phyloP scores from a whole-genome alignment of 176 grass and related monocot species.

The Triticum turgidum region DNA sequence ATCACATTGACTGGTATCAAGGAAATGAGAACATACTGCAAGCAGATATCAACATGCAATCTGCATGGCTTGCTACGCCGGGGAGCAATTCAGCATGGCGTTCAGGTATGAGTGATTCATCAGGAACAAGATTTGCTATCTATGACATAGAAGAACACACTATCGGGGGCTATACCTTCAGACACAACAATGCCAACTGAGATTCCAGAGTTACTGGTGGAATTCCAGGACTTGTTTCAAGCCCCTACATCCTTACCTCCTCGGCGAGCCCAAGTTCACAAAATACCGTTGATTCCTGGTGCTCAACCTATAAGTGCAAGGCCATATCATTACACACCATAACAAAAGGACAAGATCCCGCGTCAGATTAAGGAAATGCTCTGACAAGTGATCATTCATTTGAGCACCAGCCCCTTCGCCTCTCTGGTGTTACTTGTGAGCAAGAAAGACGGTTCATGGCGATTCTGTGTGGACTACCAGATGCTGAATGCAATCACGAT shows the following conservation, averaged over 20 bases:
- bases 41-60: too few relatives aligned
- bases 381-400: fast-evolving
- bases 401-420: background rate
- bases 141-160: too few relatives aligned
- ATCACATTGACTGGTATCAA: background rate
- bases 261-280: background rate
- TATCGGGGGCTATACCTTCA: too few relatives aligned
- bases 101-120: too few relatives aligned
- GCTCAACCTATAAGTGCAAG: background rate
- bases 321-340: background rate
- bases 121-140: too few relatives aligned
- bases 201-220: too few relatives aligned
- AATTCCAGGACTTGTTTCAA: too few relatives aligned
- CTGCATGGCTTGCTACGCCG: too few relatives aligned
- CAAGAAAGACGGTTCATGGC: background rate
- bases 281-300: background rate
- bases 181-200: too few relatives aligned
- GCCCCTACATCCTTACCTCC: too few relatives aligned
- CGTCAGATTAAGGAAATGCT: background rate
- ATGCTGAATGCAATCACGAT: background rate
- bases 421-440: background rate
- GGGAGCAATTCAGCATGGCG: too few relatives aligned
- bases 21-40: too few relatives aligned
- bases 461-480: background rate
- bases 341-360: background rate